Evolutionary conservation across 164 flowering plant species (phyloP), one percentile per base, ranked within the genome.

Genomic region (Vitis amurensis): DNA sequence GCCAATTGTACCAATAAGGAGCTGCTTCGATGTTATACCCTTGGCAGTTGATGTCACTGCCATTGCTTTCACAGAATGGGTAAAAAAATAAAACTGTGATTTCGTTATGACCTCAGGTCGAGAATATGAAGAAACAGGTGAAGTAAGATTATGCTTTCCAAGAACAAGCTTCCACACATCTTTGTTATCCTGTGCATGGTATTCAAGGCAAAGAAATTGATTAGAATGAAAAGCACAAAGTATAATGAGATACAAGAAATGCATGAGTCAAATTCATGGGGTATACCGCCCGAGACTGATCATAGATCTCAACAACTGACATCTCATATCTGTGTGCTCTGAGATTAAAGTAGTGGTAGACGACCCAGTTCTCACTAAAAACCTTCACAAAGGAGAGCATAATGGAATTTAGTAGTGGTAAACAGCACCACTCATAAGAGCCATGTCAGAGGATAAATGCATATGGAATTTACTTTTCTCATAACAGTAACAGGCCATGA

Each of bases 261-360:
- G 53, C 59, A 70, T 37, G 27, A 63, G 48, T 52, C 16, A 59
- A 71, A 47, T 63, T 58, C 15, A 59, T 60, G 59, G 16, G 44
- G 17, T 61, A 29, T 91, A 93, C 99, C 80, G 99, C 97, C n/a
- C 98, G 89, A 61, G 98, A 93, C 75, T 96, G 94, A 76, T 96
- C 97, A 83, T 93, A 93, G 68, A 93, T 86, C 83, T 95, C 99
- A 80, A 90, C 81, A 67, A 95, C 99, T 60, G 98, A 86, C 92
- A 95, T 93, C 87, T 96, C 98, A 76, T 87, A 91, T 91, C 97
- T 81, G 78, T 96, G 97, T 48, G 97, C 99, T 82, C 93, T 86
- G 63, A 96, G 92, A 83, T 93, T 93, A 71, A 96, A 96, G 81
- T 96, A 96, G 85, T 96, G 99, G 82, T 96, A 96, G 69, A 96